Base-by-base conservation (phyloP, 108 stramenopile genomes). In the Heterococcus sp. region DNA sequence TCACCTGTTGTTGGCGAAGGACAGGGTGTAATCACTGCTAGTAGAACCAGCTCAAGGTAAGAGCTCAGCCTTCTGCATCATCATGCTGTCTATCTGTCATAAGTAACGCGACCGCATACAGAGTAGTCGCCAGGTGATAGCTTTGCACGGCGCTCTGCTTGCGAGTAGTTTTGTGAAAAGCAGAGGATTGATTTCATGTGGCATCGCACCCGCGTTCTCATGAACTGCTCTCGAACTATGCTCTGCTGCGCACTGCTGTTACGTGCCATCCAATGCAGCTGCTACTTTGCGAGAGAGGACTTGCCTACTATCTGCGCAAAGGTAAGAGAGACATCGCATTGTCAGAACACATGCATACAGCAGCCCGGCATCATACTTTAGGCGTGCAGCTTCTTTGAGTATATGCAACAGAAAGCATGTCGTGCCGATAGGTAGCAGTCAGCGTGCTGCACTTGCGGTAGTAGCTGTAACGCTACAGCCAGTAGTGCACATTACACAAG, bases 261-360 rank as follows among this genome's bases (percentile, higher is more conserved):
- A n/a, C n/a, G n/a, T n/a, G n/a, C n/a, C n/a, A n/a, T n/a, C n/a
- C 58, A 63, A 63, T 26, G 46, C 46, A 58, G 46, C 35, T 82
- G 80, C 80, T 82, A 73, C 39, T 35, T 82, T 30, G 73, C 80
- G 37, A 30, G 80, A 2, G 80, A 82, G 66, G 73, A 82, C 67
- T 68, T 82, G 4, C 80, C 80, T 14, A 66, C 80, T 29, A 72
- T 82, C 31, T 80, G 78, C 78, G n/a, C 31, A 31, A 80, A 80
- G 72, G 78, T 75, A 28, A 0, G 69, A 28, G 3, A 2, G 58
- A 63, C 21, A 26, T 26, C 21, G 58, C 58, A 26, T 21, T 26
- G 21, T 26, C 58, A 26, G 21, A 63, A 26, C 26, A 26, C 21
- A 26, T 26, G 21, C 58, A 63, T 63, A 26, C 26, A 26, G 26